Evolutionary conservation across 176 grass and related monocot genomes (phyloP), one percentile per base, ranked within the genome.

Genomic region (Eleusine coracana): DNA sequence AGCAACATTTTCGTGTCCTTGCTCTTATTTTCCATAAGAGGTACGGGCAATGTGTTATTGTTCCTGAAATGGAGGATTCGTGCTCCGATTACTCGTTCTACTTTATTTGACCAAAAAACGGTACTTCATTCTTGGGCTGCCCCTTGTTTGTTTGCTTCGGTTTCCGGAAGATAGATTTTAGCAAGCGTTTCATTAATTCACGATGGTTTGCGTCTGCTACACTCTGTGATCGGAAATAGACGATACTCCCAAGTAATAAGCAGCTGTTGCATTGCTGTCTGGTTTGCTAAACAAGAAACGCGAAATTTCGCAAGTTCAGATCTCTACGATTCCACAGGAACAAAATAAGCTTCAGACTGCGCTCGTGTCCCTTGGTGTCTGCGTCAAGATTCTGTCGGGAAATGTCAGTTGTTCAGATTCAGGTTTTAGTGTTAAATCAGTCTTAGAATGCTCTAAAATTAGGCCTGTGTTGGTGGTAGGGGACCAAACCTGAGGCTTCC

Each of bases 401-500:
- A 56, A 56, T 58, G 46, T 67, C 9, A 59, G 7, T 4, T 59
- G 18, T 4, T 82, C 72, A 51, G 3, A 29, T 46, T 44, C 17
- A 45, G 49, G 2, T 75, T 27, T 56, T 45, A 45, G 10, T 34
- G 7, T 7, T 42, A 64, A 45, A 21, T 46, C 37, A 36, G 28
- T 34, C 62, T 15, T 78, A 13, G 10, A 55, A 66, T 82, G 66
- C 25, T 78, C 66, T 21, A 67, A 78, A 73, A 46, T 75, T 49
- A 44, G 20, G 18, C 31, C 17, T 50, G 50, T 28, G 20, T 1
- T 21, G 18, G 13, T 79, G 52, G 84, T 79, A 39, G 39, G 84
- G 25, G 51, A 54, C 44, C n/a, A 8, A 39, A 5, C 18, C 6
- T 45, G 27, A n/a, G n/a, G 70, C 50, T 78, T 71, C n/a, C n/a